Conservation (phyloP, 805 yeast species). For the Maudiozyma bulderi region DNA sequence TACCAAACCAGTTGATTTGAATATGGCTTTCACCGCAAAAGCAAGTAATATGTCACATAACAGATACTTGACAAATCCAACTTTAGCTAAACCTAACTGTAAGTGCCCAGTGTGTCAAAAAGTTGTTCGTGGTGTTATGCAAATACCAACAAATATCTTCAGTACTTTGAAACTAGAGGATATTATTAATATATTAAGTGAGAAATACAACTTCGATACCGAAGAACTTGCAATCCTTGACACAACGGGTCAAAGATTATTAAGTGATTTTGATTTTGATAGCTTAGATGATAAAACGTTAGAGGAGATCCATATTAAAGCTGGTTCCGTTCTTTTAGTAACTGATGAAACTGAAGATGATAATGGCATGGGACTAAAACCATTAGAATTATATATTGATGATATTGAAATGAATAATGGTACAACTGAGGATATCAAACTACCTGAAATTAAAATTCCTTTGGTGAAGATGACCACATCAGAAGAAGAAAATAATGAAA, state of each 20-base stretch:
- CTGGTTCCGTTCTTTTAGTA: slow-evolving; percentile 58
- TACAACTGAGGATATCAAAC: slow-evolving; percentile 6
- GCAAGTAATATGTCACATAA: slow-evolving; percentile 36
- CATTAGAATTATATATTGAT: slow-evolving; percentile 51
- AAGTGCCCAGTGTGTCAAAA: slow-evolving; percentile 59
- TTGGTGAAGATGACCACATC: slow-evolving; percentile 6
- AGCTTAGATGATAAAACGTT: slow-evolving; percentile 53
- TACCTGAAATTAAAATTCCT: slow-evolving; percentile 31
- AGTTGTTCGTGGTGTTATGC: slow-evolving; percentile 43
- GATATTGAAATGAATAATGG: slow-evolving; percentile 9
- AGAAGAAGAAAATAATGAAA: slow-evolving; percentile 2
- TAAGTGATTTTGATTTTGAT: slow-evolving; percentile 83
- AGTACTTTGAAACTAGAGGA: slow-evolving; percentile 33
- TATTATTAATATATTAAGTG: slow-evolving; percentile 42
- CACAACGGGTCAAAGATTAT: slow-evolving; percentile 38
- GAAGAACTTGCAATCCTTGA: slow-evolving; percentile 28
- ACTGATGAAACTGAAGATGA: slow-evolving; percentile 68
- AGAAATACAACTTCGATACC: slow-evolving; percentile 41
- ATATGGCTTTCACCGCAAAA: slow-evolving; percentile 43
- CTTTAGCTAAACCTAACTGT: slow-evolving; percentile 51
- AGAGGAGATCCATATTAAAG: slow-evolving; percentile 40
- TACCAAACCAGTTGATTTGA: slow-evolving; percentile 29
- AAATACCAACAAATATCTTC: slow-evolving; percentile 22
- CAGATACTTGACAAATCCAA: slow-evolving; percentile 57
- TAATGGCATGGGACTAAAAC: slow-evolving; percentile 32